Conservation (phyloP, 1,139 yeast species). For the Taphrina populina region DNA sequence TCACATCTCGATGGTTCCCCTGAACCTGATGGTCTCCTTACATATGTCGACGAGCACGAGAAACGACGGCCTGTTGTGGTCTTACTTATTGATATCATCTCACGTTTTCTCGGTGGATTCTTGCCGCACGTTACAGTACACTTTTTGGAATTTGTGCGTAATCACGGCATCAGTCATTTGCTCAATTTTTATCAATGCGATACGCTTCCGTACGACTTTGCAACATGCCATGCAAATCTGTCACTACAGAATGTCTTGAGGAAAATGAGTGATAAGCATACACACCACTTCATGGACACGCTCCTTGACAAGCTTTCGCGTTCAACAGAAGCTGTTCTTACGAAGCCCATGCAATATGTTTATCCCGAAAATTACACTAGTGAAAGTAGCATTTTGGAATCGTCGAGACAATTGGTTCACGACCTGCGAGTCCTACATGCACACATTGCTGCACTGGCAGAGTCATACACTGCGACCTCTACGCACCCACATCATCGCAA, state of each 20-base stretch:
- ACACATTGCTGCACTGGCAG: conserved; percentile 37
- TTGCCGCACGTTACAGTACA: conserved; percentile 43
- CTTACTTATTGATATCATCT: conserved; percentile 39
- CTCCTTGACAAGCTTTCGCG: too few species aligned
- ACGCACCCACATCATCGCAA: conserved; percentile 37
- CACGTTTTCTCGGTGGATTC: conserved; percentile 45
- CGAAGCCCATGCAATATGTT: too few species aligned
- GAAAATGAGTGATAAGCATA: too few species aligned
- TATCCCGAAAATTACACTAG: not conserved
- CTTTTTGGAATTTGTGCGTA: conserved; percentile 44
- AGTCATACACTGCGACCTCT: conserved; percentile 36
- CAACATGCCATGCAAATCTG: conserved; percentile 43
- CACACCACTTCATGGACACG: too few species aligned
- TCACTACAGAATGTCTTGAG: conserved; percentile 39
- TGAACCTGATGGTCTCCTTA: not conserved
- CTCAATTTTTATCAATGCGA: conserved; percentile 42
- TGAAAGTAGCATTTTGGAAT: not conserved
- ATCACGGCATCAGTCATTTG: conserved; percentile 42
- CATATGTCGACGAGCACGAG: conserved; percentile 29
- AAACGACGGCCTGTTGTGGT: conserved; percentile 16
- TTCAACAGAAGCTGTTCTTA: too few species aligned
- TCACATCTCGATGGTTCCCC: not conserved
- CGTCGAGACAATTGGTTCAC: not conserved
- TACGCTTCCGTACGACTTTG: conserved; percentile 46
- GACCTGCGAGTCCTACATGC: conserved; percentile 34